Conservation (phyloP, 2,329 filamentous ascomycete species). For the Venturiaceae sp. region DNA sequence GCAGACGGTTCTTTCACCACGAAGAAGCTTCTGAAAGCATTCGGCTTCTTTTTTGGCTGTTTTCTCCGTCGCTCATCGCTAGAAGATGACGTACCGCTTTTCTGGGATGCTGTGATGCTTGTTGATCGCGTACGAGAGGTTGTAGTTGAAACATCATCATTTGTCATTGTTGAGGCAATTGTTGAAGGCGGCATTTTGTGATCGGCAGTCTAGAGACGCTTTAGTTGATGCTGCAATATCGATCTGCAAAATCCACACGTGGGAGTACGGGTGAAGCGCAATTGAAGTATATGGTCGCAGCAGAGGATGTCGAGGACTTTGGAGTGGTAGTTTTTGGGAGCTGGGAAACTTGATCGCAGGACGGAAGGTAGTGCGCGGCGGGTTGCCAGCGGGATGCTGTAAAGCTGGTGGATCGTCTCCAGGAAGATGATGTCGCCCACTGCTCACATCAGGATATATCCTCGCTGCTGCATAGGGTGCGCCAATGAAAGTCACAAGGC, state of each 20-base stretch:
- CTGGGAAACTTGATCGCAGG: background rate
- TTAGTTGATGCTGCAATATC: background rate
- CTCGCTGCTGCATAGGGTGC: background rate
- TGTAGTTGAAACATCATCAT: background rate
- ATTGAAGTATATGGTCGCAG: background rate
- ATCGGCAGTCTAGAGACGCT: background rate
- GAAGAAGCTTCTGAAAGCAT: constrained; percentile 2
- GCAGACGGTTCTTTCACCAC: constrained; percentile 1
- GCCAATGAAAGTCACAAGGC: background rate
- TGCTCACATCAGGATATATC: background rate
- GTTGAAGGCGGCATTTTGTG: background rate
- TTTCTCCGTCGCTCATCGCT: background rate
- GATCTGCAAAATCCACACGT: background rate
- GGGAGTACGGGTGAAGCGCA: background rate
- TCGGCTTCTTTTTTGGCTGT: constrained; percentile 1
- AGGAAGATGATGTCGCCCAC: background rate
- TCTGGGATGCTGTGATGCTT: background rate
- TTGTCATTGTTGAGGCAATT: background rate
- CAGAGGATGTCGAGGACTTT: background rate
- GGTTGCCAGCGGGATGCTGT: background rate
- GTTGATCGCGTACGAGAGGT: background rate
- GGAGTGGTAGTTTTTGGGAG: background rate
- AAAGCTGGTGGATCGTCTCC: background rate
- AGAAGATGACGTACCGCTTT: background rate
- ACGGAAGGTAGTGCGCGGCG: background rate